Base-by-base conservation (phyloP, 2,329 filamentous ascomycete genomes). In the Thermothelomyces thermophilus region DNA sequence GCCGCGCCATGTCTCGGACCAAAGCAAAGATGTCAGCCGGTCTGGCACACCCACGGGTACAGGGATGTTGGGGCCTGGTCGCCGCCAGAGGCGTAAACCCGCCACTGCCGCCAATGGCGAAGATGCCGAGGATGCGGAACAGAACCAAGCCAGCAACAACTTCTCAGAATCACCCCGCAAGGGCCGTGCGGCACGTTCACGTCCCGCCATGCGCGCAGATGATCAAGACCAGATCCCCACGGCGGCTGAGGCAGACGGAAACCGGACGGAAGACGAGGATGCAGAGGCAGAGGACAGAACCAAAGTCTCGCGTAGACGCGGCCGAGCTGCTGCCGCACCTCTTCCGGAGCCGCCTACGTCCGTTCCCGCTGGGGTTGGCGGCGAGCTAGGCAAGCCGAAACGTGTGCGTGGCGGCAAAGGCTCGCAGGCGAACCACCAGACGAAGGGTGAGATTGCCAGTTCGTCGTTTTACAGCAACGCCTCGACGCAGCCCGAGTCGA, bases 1-100 rank as follows among this genome's bases (percentile, higher is more conserved):
- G 58, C 72, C 75, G 1, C 73, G 76, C 2, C 70, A 74, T 9
- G 74, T 76, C 37, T 75, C 77, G 39, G 74, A 74, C 33, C 72
- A 75, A 30, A 69, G 71, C 48, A 72, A 76, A 52, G 71, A 75
- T 35, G 64, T 67, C 45, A 79, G 76, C 57, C 72, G 77, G 54
- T 71, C 73, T 51, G 72, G 72, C 3, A 80, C 76, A 11, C 77
- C 78, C 1, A 70, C 52, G 26, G 64, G 60, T 14, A 40, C 44
- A 62, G 7, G 65, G 59, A 26, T 66, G 63, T 50, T 50, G 64
- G 28, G 56, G 66, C 41, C 68, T 63, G 17, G 46, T 6, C 51
- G 48, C 17, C 57, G 55, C 35, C 47, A 48, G 33, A 53, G 50
- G 19, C 52, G 58, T 22, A 59, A 53, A 44, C 26, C 49, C 6